These are phyloP conservation scores for Epichloe brachyelytri DNA, from an alignment of 2,329 filamentous ascomycete genomes.

Conservation along the genomic window DNA sequence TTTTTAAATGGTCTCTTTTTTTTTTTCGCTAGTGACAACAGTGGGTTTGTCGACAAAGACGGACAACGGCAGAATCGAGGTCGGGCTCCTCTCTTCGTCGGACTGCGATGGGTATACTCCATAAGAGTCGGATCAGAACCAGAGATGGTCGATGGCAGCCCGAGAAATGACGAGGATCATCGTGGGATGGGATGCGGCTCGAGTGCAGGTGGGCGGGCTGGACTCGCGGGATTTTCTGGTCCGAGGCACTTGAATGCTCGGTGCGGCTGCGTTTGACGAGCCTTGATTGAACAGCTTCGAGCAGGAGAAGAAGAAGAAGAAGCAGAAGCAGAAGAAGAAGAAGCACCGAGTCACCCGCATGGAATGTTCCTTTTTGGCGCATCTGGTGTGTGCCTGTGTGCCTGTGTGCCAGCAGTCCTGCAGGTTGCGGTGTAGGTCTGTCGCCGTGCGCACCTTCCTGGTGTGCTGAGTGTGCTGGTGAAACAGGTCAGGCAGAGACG, in stretches of 20 bases:
- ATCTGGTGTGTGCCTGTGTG: background rate
- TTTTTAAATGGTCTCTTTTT: background rate
- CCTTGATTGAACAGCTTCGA: background rate
- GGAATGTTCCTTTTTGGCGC: background rate
- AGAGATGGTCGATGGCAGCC: background rate
- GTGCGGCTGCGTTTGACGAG: background rate
- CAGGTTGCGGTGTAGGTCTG: background rate
- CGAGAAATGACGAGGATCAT: constrained; percentile 2
- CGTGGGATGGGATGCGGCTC: background rate
- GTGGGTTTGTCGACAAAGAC: background rate
- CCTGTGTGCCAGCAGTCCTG: background rate
- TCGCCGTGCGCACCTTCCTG: background rate
- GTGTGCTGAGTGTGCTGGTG: background rate
- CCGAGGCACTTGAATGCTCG: background rate
- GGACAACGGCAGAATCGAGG: background rate
- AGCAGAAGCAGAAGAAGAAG: background rate
- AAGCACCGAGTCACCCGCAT: background rate
- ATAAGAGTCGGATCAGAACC: background rate
- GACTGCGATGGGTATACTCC: background rate
- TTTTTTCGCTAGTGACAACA: background rate
- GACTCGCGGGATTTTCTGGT: background rate
- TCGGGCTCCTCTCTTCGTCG: constrained; percentile 1
- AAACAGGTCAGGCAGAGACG: too few relatives aligned
- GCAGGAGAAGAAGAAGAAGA: background rate
- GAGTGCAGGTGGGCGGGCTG: background rate